Evolutionary conservation across 2,329 filamentous ascomycete species (phyloP), one percentile per base, ranked within the genome.

Genomic region (Pyricularia sp.): DNA sequence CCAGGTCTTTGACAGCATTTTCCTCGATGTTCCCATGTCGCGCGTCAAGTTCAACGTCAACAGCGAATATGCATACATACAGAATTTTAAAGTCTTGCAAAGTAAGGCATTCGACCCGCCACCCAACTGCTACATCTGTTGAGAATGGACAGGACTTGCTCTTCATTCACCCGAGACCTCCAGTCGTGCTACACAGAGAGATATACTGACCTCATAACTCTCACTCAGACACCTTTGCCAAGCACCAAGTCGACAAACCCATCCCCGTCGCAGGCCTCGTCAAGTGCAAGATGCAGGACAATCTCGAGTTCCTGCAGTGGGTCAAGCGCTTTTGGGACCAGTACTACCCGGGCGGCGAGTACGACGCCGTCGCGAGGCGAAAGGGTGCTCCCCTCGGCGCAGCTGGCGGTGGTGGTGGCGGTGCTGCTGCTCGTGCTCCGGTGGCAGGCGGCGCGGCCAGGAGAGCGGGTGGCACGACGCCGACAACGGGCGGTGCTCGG

Each of bases 261-360:
- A 90, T 99, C 74, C 93, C 93, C 70, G 93, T 98, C 78, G 89
- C 97, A 79, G 84, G 86, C 70, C 89, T 99, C 70, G 88, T 95
- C 75, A 99, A 98, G 81, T 99, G 95, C 86, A 97, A 97, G 85
- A 99, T 99, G 94, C 95, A 99, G 86, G 95, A 99, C 81, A 99
- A 99, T 83, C 91, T 99, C 75, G 95, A 98, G 78, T 99, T 99
- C 79, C 85, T 99, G 71, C 95, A 99, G 82, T 99, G 93, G 91
- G 90, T 90, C 70, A 99, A 99, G 87, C 86, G 87, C 74, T 97
- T 93, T 84, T 99, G 95, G 95, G 95, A 99, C 77, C 92, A 97
- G 78, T 93, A 97, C 85, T 99, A 92, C 81, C 95, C 95, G 9
- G 95, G 95, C 70, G 93, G 95, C 75, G 95, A 98, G 72, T 99